These are phyloP conservation scores for Baorangia bicolor DNA, from an alignment of 768 basidiomycete genomes.

Conservation along the genomic window DNA sequence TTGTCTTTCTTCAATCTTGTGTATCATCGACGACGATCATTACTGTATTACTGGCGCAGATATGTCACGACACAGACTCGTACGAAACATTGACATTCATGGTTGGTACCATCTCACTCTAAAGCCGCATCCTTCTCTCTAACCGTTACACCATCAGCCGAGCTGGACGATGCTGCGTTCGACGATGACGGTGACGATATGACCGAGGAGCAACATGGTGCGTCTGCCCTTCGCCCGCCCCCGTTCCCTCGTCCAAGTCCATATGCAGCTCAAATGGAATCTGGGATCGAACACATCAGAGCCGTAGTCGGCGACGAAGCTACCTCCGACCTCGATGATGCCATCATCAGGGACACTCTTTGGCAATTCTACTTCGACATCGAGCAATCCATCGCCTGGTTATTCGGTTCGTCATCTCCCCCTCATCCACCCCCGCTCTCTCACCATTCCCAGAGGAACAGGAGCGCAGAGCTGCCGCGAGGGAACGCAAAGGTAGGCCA, in stretches of 20 bases:
- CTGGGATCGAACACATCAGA: constrained; percentile 68
- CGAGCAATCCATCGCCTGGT: constrained; percentile 70
- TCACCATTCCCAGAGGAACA: constrained; percentile 56
- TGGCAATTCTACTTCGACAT: constrained; percentile 91
- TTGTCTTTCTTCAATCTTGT: constrained; percentile 17
- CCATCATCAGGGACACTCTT: constrained; percentile 71
- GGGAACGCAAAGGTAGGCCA: constrained; percentile 84
- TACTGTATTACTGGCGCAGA: constrained; percentile 6
- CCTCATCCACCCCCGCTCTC: background rate
- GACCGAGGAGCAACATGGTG: constrained; percentile 82
- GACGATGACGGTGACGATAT: constrained; percentile 79
- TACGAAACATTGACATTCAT: constrained; percentile 81
- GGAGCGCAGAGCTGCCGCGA: constrained; percentile 56
- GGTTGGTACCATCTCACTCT: constrained; percentile 38
- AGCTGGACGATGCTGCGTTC: constrained; percentile 78
- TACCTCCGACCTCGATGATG: constrained; percentile 67
- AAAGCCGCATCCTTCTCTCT: background rate
- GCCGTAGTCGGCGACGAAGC: constrained; percentile 64
- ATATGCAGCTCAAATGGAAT: constrained; percentile 59
- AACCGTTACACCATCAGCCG: constrained; percentile 49
- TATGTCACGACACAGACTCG: constrained; percentile 89
- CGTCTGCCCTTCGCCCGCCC: constrained; percentile 9
- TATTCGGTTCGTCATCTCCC: constrained; percentile 55
- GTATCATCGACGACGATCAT: constrained; percentile 1
- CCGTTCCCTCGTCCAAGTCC: constrained; percentile 9